A percentile compares a stretch with the other conserved stretches of the same genome.
These are phyloP conservation scores for Lichtheimia hyalospora DNA, from an alignment of 371 early-diverging fungal genomes.

Conservation along the genomic window DNA sequence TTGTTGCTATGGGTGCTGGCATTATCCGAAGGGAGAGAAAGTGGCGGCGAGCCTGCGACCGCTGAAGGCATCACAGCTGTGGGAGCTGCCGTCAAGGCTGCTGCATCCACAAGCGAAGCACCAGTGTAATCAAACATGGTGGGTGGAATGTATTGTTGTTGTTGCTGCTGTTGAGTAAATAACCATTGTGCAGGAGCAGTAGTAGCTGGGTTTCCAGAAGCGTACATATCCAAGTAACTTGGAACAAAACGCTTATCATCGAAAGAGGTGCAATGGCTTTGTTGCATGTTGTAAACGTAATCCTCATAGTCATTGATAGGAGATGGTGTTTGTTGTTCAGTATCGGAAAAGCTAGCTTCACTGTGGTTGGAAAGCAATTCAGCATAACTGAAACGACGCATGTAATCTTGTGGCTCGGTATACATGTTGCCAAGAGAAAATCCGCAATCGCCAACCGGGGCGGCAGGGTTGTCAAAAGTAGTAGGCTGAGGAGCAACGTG, in stretches of 20 bases:
- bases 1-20: slow-evolving; percentile 1
- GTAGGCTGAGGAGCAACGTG: slow-evolving; percentile 17
- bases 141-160: background rate
- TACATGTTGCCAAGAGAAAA: slow-evolving; percentile 7
- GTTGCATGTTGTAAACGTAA: slow-evolving; percentile 20
- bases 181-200: background rate
- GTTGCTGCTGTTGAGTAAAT: background rate
- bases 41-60: slow-evolving; percentile 1
- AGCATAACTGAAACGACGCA: slow-evolving; percentile 36
- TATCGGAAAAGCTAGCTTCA: slow-evolving; percentile 33
- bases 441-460: slow-evolving; percentile 10
- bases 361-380: slow-evolving; percentile 35
- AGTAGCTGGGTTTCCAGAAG: background rate
- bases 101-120: slow-evolving; percentile 15
- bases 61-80: slow-evolving; percentile 15
- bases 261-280: slow-evolving; percentile 6
- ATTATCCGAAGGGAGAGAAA: background rate
- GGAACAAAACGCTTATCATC: slow-evolving; percentile 8
- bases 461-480: background rate
- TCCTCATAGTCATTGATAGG: slow-evolving; percentile 38
- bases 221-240: background rate
- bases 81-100: slow-evolving; percentile 29
- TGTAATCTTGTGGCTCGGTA: slow-evolving; percentile 16
- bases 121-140: background rate
- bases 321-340: slow-evolving; percentile 30